phyloP scores from a whole-genome alignment of 2,329 filamentous ascomycete species.

The Colletotrichum sp. region DNA sequence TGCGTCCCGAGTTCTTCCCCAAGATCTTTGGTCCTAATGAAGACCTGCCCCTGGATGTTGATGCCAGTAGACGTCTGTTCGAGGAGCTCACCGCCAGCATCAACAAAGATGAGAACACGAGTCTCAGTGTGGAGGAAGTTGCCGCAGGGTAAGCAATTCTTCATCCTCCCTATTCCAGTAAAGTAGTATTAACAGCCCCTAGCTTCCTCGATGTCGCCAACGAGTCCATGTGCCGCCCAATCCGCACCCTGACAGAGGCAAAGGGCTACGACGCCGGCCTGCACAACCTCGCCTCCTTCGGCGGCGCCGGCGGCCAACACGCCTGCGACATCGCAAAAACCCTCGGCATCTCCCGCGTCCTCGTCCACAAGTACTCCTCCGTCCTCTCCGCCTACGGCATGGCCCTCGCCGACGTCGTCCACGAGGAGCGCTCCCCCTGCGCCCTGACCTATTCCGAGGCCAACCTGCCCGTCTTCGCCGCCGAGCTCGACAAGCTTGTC shows the following conservation, averaged over 20 bases:
- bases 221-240: conserved; percentile 39
- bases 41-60: conserved; percentile 55
- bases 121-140: conserved; percentile 29
- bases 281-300: conserved; percentile 41
- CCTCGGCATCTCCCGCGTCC: conserved; percentile 38
- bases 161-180: rapidly evolving
- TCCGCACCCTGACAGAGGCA: conserved; percentile 39
- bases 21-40: conserved; percentile 76
- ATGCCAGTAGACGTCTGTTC: conserved; percentile 44
- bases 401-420: conserved; percentile 40
- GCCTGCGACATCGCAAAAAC: conserved; percentile 40
- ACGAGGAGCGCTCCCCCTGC: conserved; percentile 36
- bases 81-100: conserved; percentile 46
- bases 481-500: conserved; percentile 31
- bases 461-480: conserved; percentile 20
- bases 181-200: background rate
- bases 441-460: conserved; percentile 26
- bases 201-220: conserved; percentile 40
- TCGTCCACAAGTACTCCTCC: conserved; percentile 39
- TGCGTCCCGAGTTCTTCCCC: conserved; percentile 68
- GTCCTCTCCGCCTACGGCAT: conserved; percentile 46
- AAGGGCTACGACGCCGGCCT: conserved; percentile 37
- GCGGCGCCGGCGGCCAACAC: conserved; percentile 43
- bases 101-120: conserved; percentile 37
- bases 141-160: conserved; percentile 52